Conservation (phyloP, 2,329 filamentous ascomycete genomes). For the Knufia petricola region DNA sequence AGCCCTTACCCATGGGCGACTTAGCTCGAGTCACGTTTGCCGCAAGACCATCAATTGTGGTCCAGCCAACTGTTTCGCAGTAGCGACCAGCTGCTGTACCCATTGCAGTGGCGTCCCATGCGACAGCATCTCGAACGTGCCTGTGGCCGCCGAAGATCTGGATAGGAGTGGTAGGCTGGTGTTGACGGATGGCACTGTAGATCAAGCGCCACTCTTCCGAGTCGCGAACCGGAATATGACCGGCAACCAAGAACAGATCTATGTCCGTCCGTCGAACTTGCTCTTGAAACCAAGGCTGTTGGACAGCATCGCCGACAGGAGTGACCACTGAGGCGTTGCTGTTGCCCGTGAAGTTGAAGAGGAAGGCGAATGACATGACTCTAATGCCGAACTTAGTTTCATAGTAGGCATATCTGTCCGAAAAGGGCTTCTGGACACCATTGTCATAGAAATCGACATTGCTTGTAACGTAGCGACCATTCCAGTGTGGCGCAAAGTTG, state of each 20-base stretch:
- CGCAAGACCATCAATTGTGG: conserved; percentile 53
- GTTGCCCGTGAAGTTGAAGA: conserved; percentile 46
- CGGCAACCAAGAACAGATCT: conserved; percentile 54
- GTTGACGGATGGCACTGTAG: conserved; percentile 49
- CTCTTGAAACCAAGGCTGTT: conserved; percentile 51
- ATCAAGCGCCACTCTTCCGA: conserved; percentile 41
- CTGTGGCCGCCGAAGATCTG: conserved; percentile 58
- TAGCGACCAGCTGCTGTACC: conserved; percentile 56
- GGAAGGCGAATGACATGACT: conserved; percentile 45
- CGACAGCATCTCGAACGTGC: conserved; percentile 55
- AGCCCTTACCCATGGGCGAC: conserved; percentile 16
- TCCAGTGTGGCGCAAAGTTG: conserved; percentile 50
- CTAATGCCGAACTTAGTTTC: conserved; percentile 40
- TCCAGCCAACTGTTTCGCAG: conserved; percentile 59
- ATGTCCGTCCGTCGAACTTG: conserved; percentile 47
- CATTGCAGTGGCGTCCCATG: conserved; percentile 53
- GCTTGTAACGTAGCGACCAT: conserved; percentile 45
- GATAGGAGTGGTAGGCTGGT: conserved; percentile 49
- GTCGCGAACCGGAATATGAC: conserved; percentile 51
- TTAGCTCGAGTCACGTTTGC: conserved; percentile 24
- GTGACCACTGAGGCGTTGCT: conserved; percentile 53
- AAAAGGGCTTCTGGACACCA: conserved; percentile 26
- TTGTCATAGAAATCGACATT: conserved; percentile 43
- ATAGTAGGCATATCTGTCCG: conserved; percentile 40
- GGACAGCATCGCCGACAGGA: conserved; percentile 42